Evolutionary conservation across 441 rosid species (phyloP), one percentile per base, ranked within the genome.

Genomic region (Metrosideros polymorpha): DNA sequence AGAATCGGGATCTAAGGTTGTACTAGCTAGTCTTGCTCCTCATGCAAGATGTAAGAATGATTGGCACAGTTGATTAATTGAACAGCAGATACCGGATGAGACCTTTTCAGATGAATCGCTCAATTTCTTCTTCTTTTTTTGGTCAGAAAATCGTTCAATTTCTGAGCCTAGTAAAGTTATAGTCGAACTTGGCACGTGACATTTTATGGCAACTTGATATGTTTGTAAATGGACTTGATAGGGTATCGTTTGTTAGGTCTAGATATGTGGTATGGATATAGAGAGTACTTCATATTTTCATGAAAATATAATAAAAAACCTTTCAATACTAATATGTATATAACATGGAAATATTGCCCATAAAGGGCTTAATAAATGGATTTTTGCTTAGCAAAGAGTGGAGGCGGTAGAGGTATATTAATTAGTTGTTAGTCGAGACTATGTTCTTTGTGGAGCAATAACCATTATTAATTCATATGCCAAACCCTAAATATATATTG

Each of bases 161-260:
- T 17, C 3, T 30, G 75, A 66, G 3, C 2, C 14, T 22, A 9
- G 27, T 66, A 66, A 35, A 66, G 27, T 66, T 22, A 32, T 35
- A 35, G 7, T 12, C 2, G 0, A 35, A 19, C 77, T 66, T 2
- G 0, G 10, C 4, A 5, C 7, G 0, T 0, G 1, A 35, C 45
- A 35, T 66, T 66, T 66, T 19, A 13, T 66, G 0, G 2, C 27
- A 19, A 66, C 27, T 19, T 3, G 12, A 12, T 12, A 35, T 66
- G 45, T 66, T 66, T 22, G 79, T 39, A 22, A 47, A 22, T 39
- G 3, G n/a, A 13, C 5, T 10, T 4, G 53, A 51, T 15, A 51
- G 53, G 18, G 25, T 7, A 53, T 53, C 25, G 25, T 53, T 19
- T 53, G 25, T 19, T 53, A 53, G 56, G 56, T 53, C 25, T 19